Base-by-base conservation (phyloP, 2,329 filamentous ascomycete species). In the Penicillium expansum region DNA sequence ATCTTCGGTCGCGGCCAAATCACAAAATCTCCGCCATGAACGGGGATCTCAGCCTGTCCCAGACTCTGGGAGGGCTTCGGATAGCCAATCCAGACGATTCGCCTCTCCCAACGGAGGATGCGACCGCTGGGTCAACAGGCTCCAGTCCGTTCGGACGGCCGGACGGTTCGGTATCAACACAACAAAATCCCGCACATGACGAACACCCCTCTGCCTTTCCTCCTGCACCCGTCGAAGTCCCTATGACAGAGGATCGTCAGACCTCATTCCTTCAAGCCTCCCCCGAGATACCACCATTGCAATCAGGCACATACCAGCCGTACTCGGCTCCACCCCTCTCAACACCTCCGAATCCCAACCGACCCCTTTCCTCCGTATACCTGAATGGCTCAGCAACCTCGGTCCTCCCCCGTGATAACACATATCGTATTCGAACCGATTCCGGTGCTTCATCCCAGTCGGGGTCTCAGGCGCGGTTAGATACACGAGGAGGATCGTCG, bases 71-170 rank as follows among this genome's bases (percentile, higher is more conserved):
- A 71, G 93, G 93, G 69, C 82, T 99, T 76, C 91, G 93, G 74
- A 97, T 99, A 75, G 93, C 94, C 69, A 99, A 97, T 76, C 93
- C 93, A 54, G 92, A 97, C 78, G 86, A 94, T 77, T 82, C 84
- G 59, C 79, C 79, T 59, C 64, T 74, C 53, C 69, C 71, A 44
- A 69, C 72, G 29, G 71, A 76, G 55, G 71, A 72, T 59, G 62
- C 71, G 56, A 62, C 65, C 63, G 59, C 60, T 62, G 69, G 66
- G 43, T 62, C 62, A 60, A 58, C 57, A 48, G 61, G 61, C 57
- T 53, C 61, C 52, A 62, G 56, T 39, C 59, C 62, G 42, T 60
- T 57, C 57, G 64, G 64, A 49, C 52, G 49, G 35, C 57, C 66
- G 62, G 62, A 38, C 54, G 61, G 57, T 58, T 58, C 63, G 58